phyloP scores from a whole-genome alignment of 2,329 filamentous ascomycete genomes.

The Xylariaceae sp. region DNA sequence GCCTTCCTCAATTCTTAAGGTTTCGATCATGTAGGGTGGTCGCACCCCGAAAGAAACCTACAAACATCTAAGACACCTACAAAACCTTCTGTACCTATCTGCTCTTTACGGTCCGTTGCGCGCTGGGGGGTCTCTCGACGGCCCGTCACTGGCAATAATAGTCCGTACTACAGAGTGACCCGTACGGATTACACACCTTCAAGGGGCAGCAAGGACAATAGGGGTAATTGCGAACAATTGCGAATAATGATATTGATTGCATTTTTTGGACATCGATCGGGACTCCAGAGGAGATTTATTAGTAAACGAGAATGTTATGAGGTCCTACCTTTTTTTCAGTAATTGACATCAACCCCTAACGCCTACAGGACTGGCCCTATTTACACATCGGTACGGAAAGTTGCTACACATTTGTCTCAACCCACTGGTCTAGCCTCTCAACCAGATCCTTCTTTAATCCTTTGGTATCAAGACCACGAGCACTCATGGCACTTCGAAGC shows the following conservation, averaged over 20 bases:
- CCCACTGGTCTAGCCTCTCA: constrained; percentile 53
- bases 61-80: not conserved
- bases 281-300: too few species aligned
- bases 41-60: not conserved
- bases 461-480: constrained; percentile 43
- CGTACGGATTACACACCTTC: too few species aligned
- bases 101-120: not conserved
- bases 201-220: too few species aligned
- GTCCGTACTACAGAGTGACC: not conserved
- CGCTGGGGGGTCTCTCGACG: not conserved
- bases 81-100: not conserved
- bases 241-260: too few species aligned
- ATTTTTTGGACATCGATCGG: too few species aligned
- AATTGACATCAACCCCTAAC: not conserved
- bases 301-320: too few species aligned
- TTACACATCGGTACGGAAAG: not conserved
- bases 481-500: constrained; percentile 45
- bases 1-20: not conserved
- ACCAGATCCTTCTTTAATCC: constrained; percentile 52
- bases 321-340: too few species aligned
- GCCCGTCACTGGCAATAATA: not conserved
- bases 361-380: too few species aligned
- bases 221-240: too few species aligned
- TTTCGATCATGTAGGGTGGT: not conserved
- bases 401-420: constrained; percentile 40